Conservation (phyloP, 441 rosid species). For the Gossypium trilobum region DNA sequence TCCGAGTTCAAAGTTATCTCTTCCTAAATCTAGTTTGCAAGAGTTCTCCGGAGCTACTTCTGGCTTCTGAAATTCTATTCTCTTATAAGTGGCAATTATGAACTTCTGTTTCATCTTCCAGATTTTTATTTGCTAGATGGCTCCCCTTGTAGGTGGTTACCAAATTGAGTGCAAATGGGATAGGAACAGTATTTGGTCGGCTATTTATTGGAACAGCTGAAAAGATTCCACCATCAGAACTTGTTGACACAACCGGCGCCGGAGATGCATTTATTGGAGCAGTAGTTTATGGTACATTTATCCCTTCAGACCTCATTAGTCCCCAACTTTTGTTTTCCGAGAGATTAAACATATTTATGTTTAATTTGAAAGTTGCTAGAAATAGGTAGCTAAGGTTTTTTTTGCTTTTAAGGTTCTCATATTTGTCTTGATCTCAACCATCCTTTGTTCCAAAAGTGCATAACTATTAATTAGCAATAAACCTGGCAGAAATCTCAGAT, state of each 20-base stretch:
- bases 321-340: neutral
- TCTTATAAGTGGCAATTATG: neutral
- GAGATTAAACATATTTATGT: neutral
- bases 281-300: conserved; percentile 52
- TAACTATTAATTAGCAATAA: neutral
- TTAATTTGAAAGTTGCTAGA: neutral
- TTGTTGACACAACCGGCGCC: conserved; percentile 84
- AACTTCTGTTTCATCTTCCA: neutral
- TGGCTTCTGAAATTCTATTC: neutral
- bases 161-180: conserved; percentile 44
- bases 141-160: conserved; percentile 32
- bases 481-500: neutral
- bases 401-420: neutral
- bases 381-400: neutral
- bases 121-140: neutral
- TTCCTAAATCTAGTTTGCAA: neutral
- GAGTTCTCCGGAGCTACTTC: neutral
- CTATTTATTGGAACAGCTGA: conserved; percentile 65
- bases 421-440: neutral
- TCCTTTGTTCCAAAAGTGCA: neutral
- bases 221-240: conserved; percentile 65
- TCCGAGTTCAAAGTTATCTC: neutral
- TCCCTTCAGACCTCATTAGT: neutral
- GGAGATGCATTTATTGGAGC: conserved; percentile 91
- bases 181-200: conserved; percentile 57